Conservation (phyloP, 805 yeast species). For the Ogataea neopini region DNA sequence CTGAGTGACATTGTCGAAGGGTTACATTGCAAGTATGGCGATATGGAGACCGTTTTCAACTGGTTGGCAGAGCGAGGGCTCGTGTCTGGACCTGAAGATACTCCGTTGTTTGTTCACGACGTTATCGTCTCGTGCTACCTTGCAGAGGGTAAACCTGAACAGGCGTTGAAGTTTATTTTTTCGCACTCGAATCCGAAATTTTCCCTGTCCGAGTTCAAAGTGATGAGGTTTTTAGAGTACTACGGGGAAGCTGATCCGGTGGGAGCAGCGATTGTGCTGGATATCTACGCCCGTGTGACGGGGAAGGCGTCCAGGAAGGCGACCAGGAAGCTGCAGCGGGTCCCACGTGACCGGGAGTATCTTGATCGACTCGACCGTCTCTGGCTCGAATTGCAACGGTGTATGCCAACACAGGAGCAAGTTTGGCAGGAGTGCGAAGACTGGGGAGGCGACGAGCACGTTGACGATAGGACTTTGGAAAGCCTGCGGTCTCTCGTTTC, state of each 20-base stretch:
- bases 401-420: not conserved
- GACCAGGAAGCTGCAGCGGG: not conserved
- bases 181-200: not conserved
- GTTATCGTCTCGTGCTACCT: slow-evolving; percentile 9
- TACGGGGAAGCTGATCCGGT: slow-evolving; percentile 5
- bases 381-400: not conserved
- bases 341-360: not conserved
- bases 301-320: not conserved
- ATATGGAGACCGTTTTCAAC: slow-evolving; percentile 4
- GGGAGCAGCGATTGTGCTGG: slow-evolving; percentile 3
- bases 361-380: not conserved
- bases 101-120: not conserved
- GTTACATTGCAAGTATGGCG: not conserved
- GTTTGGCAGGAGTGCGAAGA: not conserved
- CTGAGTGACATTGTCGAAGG: not conserved
- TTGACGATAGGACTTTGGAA: not conserved
- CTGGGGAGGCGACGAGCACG: no score
- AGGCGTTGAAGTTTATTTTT: slow-evolving; percentile 7
- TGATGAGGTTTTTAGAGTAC: slow-evolving; percentile 6
- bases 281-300: slow-evolving; percentile 1
- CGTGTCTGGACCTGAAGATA: not conserved
- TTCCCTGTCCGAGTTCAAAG: slow-evolving; percentile 1
- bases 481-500: not conserved
- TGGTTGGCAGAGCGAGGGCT: slow-evolving; percentile 7
- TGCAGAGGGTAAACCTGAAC: slow-evolving; percentile 1